Percentiles rank a stretch among this genome's conserved stretches.
Conservation (phyloP, 768 basidiomycete genomes). For the Gautieria morchelliformis region DNA sequence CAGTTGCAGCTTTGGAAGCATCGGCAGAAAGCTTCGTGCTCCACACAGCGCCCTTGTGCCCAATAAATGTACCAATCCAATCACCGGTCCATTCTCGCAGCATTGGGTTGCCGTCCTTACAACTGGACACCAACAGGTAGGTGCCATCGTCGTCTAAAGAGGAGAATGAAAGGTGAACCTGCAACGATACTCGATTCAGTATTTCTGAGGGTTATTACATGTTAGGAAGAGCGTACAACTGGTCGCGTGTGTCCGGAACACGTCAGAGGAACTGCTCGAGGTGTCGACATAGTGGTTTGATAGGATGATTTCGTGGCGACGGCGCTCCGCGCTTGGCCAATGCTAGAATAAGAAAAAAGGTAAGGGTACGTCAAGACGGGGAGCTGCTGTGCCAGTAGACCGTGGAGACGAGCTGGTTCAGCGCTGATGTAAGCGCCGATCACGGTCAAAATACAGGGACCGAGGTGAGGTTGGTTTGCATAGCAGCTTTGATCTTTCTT, state of each 20-base stretch:
- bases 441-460: slow-evolving; percentile 97
- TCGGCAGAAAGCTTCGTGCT: slow-evolving; percentile 85
- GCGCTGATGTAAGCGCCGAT: slow-evolving; percentile 1
- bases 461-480: slow-evolving; percentile 43
- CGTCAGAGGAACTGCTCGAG: slow-evolving; percentile 8
- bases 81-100: slow-evolving; percentile 95
- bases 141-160: slow-evolving; percentile 73
- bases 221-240: neutral
- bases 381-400: too few species aligned
- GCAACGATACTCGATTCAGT: neutral
- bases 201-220: neutral
- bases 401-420: neutral
- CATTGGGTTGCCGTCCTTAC: slow-evolving; percentile 99
- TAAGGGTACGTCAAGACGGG: neutral
- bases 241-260: slow-evolving; percentile 9
- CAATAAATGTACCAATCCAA: slow-evolving; percentile 92
- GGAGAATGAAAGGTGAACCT: slow-evolving; percentile 79
- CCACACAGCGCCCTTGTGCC: slow-evolving; percentile 96
- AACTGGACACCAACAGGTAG: slow-evolving; percentile 88
- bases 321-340: slow-evolving; percentile 10
- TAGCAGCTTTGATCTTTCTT: neutral
- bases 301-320: slow-evolving; percentile 1
- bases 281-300: slow-evolving; percentile 6
- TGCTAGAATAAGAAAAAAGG: neutral
- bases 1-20: slow-evolving; percentile 79